Evolutionary conservation across 2,329 filamentous ascomycete species (phyloP), one percentile per base, ranked within the genome.

Genomic region (Fusarium sp.): DNA sequence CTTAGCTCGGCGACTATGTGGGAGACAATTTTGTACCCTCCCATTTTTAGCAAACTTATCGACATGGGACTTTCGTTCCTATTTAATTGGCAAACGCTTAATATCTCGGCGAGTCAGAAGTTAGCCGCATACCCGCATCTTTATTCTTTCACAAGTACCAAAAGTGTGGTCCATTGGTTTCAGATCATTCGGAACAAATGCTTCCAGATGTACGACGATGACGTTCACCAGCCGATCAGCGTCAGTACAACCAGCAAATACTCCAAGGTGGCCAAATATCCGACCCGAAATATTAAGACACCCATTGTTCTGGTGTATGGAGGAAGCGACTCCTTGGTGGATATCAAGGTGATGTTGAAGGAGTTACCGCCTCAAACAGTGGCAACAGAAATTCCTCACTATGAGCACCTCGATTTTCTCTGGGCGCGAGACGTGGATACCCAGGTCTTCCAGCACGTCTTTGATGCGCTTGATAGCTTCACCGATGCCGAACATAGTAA

Each of bases 191-290:
- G 96, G 69, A 98, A 95, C 75, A 93, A 94, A 74, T 94, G 90
- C 26, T 98, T 99, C 79, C 96, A 99, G 80, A 98, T 99, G 93
- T 98, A 95, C 79, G 96, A 99, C 77, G 96, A 99, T 77, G 95
- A 98, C 74, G 88, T 96, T 1, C 92, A 94, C 59, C 91, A 91
- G 28, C 91, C 91, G 0, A 84, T 97, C 63, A 89, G 90, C 55
- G 83, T 95, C 38, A 88, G 87, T 22, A 90, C 90, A 6, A 87
- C 87, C 55, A 90, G 88, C 75, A 94, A 95, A 74, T 97, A 97
- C 81, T 97, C 97, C 78, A 98, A 98, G 78, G 95, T 98, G 7
- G 94, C 96, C 73, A 95, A 93, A 77, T 99, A 98, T 73, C 96
- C 96, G 1, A 99, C 96, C 1, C 91, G 93, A 69, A 99, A 99